phyloP scores from a whole-genome alignment of 2,329 filamentous ascomycete genomes.

The Colletotrichum caudatum region DNA sequence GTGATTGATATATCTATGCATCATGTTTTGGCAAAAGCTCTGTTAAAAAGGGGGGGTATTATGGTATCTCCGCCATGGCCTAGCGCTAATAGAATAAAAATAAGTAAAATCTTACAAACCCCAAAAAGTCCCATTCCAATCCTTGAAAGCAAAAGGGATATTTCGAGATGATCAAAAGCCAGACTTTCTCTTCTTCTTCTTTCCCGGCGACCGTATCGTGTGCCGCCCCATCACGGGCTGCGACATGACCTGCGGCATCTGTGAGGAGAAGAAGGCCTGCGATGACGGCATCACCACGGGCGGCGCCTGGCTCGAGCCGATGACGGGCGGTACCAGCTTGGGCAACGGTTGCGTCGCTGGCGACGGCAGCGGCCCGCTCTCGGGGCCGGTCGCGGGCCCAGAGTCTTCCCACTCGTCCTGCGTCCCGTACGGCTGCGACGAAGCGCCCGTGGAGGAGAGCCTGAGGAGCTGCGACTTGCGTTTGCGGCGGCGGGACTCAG shows the following conservation, averaged over 20 bases:
- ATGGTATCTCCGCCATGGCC: conserved; percentile 15
- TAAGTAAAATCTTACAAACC: conserved; percentile 6
- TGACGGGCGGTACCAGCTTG: conserved; percentile 26
- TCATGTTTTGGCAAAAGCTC: conserved; percentile 1
- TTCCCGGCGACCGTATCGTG: conserved; percentile 58
- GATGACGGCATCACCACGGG: conserved; percentile 16
- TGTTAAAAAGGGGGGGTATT: conserved; percentile 14
- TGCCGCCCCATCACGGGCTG: conserved; percentile 60
- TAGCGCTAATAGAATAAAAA: conserved; percentile 18
- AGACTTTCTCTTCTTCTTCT: conserved; percentile 44
- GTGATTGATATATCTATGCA: neutral
- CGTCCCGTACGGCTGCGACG: conserved; percentile 24
- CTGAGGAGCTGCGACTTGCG: conserved; percentile 33
- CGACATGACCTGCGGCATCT: conserved; percentile 55
- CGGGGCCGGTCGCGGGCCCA: conserved; percentile 12
- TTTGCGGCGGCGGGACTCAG: conserved; percentile 45
- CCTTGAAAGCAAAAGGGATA: neutral
- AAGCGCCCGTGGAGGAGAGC: conserved; percentile 5
- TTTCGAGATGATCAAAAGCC: conserved; percentile 16
- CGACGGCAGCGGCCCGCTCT: neutral
- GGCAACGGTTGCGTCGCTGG: conserved; percentile 33
- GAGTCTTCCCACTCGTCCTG: conserved; percentile 35
- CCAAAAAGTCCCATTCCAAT: neutral
- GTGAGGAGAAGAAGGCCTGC: conserved; percentile 43
- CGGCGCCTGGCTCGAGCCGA: conserved; percentile 34